Evolutionary conservation across 2,329 filamentous ascomycete genomes (phyloP).

Genomic region (Aureobasidium subglaciale): DNA sequence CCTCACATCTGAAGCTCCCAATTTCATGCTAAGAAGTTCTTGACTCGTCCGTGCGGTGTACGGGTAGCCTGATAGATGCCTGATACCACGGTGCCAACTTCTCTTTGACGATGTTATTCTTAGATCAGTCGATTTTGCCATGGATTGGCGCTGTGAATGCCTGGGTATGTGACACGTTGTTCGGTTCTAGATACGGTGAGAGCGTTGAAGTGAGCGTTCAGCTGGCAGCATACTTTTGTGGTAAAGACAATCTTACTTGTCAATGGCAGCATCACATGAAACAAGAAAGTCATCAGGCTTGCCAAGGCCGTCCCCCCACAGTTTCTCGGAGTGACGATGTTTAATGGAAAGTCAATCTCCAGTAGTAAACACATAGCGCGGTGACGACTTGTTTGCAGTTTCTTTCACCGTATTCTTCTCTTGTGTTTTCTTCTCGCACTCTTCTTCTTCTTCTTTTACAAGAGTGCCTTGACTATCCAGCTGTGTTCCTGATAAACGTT

Average conservation of each 20-base stretch:
- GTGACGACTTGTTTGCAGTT: slow-evolving; percentile 2
- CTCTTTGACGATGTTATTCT: too few species aligned
- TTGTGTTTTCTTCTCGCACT: background rate
- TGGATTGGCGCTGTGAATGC: too few species aligned
- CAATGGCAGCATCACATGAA: slow-evolving; percentile 3
- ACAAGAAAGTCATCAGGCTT: background rate
- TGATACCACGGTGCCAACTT: too few species aligned
- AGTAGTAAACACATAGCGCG: slow-evolving; percentile 6
- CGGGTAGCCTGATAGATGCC: slow-evolving; percentile 6
- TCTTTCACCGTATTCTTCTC: background rate
- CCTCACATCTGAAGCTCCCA: too few species aligned
- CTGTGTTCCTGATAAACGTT: background rate
- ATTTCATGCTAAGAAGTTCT: too few species aligned
- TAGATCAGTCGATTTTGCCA: too few species aligned
- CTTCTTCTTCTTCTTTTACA: background rate
- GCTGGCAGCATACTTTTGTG: background rate
- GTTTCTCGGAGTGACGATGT: slow-evolving; percentile 1
- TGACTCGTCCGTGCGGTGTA: background rate
- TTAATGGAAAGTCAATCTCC: background rate
- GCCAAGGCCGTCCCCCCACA: background rate
- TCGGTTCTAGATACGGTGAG: background rate
- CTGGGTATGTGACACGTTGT: too few species aligned
- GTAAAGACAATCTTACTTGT: background rate
- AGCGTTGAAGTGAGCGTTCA: background rate
- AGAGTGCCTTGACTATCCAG: too few species aligned